Percentiles rank a stretch among this genome's conserved stretches.
Evolutionary conservation across 2,329 filamentous ascomycete genomes (phyloP).

Genomic region (Hirsutella minnesotensis): DNA sequence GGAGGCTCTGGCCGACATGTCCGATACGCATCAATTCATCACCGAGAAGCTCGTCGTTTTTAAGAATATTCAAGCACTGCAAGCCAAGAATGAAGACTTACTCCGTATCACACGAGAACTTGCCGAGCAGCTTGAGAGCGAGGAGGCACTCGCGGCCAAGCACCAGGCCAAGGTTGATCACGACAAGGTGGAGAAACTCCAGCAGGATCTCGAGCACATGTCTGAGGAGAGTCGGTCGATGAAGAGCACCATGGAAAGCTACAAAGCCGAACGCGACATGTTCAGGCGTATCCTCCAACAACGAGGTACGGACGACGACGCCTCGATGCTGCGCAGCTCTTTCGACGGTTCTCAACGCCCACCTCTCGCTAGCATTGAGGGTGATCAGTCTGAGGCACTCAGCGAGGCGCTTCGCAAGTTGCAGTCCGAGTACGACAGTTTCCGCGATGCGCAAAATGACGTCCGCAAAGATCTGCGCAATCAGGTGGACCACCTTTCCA

Average conservation of each 20-base stretch:
- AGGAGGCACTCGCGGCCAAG: constrained; percentile 63
- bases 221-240: constrained; percentile 79
- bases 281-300: constrained; percentile 90
- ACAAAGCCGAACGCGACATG: constrained; percentile 92
- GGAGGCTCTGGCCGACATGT: constrained; percentile 59
- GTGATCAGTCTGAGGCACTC: constrained; percentile 49
- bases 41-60: constrained; percentile 83
- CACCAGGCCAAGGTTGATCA: constrained; percentile 51
- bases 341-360: constrained; percentile 43
- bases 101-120: constrained; percentile 74
- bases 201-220: constrained; percentile 61
- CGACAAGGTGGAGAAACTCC: constrained; percentile 60
- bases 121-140: constrained; percentile 81
- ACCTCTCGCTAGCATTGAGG: constrained; percentile 47
- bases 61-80: constrained; percentile 72
- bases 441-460: constrained; percentile 71
- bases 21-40: constrained; percentile 79
- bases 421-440: constrained; percentile 80
- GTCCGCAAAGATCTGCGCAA: constrained; percentile 75
- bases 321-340: constrained; percentile 61
- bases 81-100: constrained; percentile 78
- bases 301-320: constrained; percentile 48
- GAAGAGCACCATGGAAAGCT: constrained; percentile 76
- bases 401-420: constrained; percentile 74
- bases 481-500: constrained; percentile 69